These are phyloP conservation scores for Backusella westeae DNA, from an alignment of 192 early-diverging fungal genomes.

Conservation along the genomic window DNA sequence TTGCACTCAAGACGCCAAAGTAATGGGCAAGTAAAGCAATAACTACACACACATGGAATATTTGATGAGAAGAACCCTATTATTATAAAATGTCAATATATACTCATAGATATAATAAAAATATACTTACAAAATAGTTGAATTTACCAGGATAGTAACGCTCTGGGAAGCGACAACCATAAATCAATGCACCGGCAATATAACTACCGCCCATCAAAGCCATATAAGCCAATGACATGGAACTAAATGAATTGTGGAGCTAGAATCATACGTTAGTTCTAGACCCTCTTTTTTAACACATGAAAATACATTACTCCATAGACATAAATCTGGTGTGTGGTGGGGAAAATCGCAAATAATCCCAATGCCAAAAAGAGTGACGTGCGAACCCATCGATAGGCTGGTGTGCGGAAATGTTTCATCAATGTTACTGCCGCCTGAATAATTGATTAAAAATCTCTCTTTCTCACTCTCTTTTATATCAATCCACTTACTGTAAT, in stretches of 20 bases:
- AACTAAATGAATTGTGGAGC: slow-evolving; percentile 22
- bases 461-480: background rate
- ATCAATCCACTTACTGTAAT: slow-evolving; percentile 48
- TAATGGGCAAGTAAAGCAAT: slow-evolving; percentile 71
- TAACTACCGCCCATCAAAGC: slow-evolving; percentile 76
- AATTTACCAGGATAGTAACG: background rate
- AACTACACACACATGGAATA: slow-evolving; percentile 85
- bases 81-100: background rate
- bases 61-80: slow-evolving; percentile 81
- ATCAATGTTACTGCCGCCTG: slow-evolving; percentile 53
- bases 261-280: background rate
- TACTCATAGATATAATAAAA: background rate
- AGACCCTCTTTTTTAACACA: background rate
- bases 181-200: slow-evolving; percentile 80
- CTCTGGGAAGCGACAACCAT: slow-evolving; percentile 48
- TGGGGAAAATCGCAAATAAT: slow-evolving; percentile 69
- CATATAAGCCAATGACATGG: slow-evolving; percentile 64
- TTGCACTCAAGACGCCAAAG: slow-evolving; percentile 61
- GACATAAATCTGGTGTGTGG: slow-evolving; percentile 57
- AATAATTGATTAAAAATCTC: slow-evolving; percentile 18
- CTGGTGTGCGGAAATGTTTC: slow-evolving; percentile 65
- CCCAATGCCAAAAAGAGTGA: slow-evolving; percentile 80
- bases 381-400: slow-evolving; percentile 79
- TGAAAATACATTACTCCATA: slow-evolving; percentile 58
- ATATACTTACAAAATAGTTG: slow-evolving; percentile 15